Evolutionary conservation across 306 rosid genomes (phyloP), one percentile per base, ranked within the genome.

Genomic region (Castanea crenata): DNA sequence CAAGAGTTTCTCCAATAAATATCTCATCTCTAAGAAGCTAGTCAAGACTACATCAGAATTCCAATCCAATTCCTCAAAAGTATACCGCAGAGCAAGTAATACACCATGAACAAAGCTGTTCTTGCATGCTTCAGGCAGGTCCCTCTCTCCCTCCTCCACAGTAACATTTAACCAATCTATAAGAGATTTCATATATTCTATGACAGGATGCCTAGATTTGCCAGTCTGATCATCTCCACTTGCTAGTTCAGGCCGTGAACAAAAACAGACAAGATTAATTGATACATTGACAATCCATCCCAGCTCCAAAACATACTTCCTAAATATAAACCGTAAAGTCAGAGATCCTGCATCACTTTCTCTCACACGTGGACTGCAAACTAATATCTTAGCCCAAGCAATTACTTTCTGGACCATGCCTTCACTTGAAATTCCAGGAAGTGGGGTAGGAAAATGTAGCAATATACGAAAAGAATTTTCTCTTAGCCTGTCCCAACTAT

Each of bases 311-410:
- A 90, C 98, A 76, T 95, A 95, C 87, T 95, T 95, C 78, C 94
- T 87, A 88, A 95, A 95, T 72, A 93, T 80, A 69, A 95, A 92
- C 75, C 98, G 90, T 73, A 95, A 84, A 62, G 90, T 81, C 64
- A 95, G 84, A 82, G 99, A 97, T 80, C 99, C 99, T 52, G 99
- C 99, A 82, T 95, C 99, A 85, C 98, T 91, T 86, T 95, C 99
- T 88, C 99, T 88, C 80, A 95, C 99, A 78, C 98, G 99, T 25
- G 97, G 97, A 85, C 99, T 95, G 86, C 92, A 95, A 85, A 93
- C 96, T 85, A 93, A 91, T 79, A 71, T 87, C 91, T 82, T 91
- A 54, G 99, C 93, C 90, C 97, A 95, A 67, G 78, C 69, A 81
- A 90, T 87, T 83, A 90, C 85, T 51, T 82, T 86, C 81, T 83